These are phyloP conservation scores for Pouteria campechiana DNA, from an alignment of 179 eudicot species.

Conservation along the genomic window DNA sequence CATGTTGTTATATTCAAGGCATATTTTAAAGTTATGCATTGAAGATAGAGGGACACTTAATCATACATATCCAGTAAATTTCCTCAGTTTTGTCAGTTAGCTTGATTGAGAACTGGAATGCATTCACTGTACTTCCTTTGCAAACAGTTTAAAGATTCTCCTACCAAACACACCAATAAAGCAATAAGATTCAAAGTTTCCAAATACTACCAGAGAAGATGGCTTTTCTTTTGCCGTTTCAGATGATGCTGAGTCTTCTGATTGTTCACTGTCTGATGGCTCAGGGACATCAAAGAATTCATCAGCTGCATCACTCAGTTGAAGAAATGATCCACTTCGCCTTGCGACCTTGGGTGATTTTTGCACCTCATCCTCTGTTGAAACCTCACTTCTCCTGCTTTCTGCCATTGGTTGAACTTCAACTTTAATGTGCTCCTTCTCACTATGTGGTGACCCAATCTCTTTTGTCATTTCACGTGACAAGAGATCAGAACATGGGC, in stretches of 20 bases:
- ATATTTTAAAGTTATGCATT: too few relatives aligned
- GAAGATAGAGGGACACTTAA: too few relatives aligned
- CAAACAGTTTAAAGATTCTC: not conserved
- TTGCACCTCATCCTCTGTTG: slow-evolving; percentile 21
- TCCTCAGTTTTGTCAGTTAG: not conserved
- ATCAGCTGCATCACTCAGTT: slow-evolving; percentile 45
- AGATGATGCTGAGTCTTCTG: slow-evolving; percentile 41
- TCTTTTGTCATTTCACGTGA: slow-evolving; percentile 11
- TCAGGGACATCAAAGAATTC: slow-evolving; percentile 69
- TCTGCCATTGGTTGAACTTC: slow-evolving; percentile 21
- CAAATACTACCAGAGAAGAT: slow-evolving; percentile 37
- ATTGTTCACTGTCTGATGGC: slow-evolving; percentile 40
- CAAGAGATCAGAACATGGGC: slow-evolving; percentile 11
- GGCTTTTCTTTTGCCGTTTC: slow-evolving; percentile 25
- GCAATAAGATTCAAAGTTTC: not conserved
- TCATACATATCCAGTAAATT: too few relatives aligned
- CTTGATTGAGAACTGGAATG: not conserved
- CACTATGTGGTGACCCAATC: not conserved
- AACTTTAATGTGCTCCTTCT: slow-evolving; percentile 8
- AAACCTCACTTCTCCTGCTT: slow-evolving; percentile 12
- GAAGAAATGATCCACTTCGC: too few relatives aligned
- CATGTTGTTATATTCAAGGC: too few relatives aligned
- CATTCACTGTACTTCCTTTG: not conserved
- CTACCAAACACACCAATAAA: not conserved
- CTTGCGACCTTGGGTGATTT: slow-evolving; percentile 33